Evolutionary conservation across 78 protist genomes (phyloP).

Genomic region (Dictyostelium capitatum): DNA sequence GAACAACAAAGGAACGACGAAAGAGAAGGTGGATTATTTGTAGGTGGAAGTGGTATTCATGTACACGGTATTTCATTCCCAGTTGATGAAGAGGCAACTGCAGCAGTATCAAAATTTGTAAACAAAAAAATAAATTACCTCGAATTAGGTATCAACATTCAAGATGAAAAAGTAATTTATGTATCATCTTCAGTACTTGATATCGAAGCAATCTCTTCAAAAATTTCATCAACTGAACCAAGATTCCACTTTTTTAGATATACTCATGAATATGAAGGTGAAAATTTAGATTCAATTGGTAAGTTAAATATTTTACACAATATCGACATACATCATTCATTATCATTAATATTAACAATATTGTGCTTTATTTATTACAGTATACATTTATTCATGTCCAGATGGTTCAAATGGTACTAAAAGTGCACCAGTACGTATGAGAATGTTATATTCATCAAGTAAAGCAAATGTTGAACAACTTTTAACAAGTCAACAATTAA

Average conservation of each 20-base stretch:
- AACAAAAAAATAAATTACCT: conserved; percentile 47
- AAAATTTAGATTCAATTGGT: conserved; percentile 25
- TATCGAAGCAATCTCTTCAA: conserved; percentile 8
- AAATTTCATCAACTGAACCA: conserved; percentile 56
- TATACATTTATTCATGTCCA: conserved; percentile 86
- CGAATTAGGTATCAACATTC: conserved; percentile 46
- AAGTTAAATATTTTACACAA: neutral
- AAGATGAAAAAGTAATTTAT: conserved; percentile 63
- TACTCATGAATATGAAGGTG: conserved; percentile 79
- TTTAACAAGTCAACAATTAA: conserved; percentile 18
- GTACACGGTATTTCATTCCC: conserved; percentile 87
- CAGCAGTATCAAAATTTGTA: conserved; percentile 54
- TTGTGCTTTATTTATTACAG: neutral
- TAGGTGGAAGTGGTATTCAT: conserved; percentile 72
- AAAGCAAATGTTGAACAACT: conserved; percentile 76
- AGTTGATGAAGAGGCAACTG: conserved; percentile 57
- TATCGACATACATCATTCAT: neutral
- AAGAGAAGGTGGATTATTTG: conserved; percentile 68
- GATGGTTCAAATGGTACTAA: conserved; percentile 84
- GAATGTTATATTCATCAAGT: conserved; percentile 84
- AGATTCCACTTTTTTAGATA: conserved; percentile 86
- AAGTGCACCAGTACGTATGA: conserved; percentile 75
- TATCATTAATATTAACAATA: neutral
- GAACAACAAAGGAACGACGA: conserved; percentile 78
- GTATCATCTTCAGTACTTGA: neutral